Percentiles rank a stretch among this genome's conserved stretches.
Conservation (phyloP, 805 yeast genomes). For the Teunomyces barrocoloradensis region DNA sequence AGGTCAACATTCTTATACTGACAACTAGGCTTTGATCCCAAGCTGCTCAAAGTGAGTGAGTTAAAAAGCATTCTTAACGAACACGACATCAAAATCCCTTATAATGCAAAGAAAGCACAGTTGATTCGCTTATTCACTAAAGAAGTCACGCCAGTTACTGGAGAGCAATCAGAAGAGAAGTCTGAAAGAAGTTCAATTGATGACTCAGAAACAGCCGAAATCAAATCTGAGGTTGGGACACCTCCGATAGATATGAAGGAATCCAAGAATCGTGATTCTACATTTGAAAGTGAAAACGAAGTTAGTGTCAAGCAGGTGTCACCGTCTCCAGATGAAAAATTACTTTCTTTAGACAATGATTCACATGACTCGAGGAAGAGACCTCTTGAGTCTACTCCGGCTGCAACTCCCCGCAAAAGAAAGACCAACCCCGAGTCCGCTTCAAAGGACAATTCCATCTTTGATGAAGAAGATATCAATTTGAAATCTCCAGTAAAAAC, state of each 20-base stretch:
- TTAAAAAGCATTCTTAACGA: constrained; percentile 64
- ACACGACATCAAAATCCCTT: constrained; percentile 58
- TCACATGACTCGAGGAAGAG: background rate
- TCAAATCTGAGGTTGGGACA: background rate
- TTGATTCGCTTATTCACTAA: constrained; percentile 60
- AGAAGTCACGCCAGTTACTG: constrained; percentile 50
- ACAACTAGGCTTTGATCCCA: constrained; percentile 61
- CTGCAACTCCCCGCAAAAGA: background rate
- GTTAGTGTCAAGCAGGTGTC: background rate
- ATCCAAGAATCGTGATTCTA: constrained; percentile 1
- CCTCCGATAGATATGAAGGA: background rate
- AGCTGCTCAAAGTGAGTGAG: constrained; percentile 62
- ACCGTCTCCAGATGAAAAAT: background rate
- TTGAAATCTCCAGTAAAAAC: constrained; percentile 3
- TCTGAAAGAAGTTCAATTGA: constrained; percentile 15
- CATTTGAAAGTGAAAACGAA: constrained; percentile 8
- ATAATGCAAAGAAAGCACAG: constrained; percentile 66
- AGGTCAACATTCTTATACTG: background rate
- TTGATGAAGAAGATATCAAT: constrained; percentile 7
- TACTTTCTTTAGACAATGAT: background rate
- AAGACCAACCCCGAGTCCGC: background rate
- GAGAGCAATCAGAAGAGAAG: constrained; percentile 34
- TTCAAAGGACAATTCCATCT: constrained; percentile 5
- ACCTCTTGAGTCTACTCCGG: background rate
- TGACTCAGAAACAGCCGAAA: constrained; percentile 13